Conservation (phyloP, 2,329 filamentous ascomycete species). For the Pseudogymnoascus sp. region DNA sequence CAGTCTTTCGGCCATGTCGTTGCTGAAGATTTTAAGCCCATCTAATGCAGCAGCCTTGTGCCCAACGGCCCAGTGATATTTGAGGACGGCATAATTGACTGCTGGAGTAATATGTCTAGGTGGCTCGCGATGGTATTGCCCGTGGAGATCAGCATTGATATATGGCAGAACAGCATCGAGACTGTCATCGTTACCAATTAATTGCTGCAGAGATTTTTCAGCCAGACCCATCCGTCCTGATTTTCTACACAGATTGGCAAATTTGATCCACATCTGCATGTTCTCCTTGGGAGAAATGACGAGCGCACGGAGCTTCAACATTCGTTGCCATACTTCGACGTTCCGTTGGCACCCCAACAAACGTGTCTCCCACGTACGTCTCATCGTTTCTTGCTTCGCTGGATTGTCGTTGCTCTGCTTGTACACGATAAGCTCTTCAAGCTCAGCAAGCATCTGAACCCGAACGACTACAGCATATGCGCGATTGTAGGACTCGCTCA, state of each 20-base stretch:
- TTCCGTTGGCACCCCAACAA: conserved; percentile 93
- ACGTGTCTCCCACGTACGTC: conserved; percentile 90
- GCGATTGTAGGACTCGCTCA: conserved; percentile 97
- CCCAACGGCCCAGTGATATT: conserved; percentile 89
- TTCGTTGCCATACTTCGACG: conserved; percentile 96
- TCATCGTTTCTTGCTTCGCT: conserved; percentile 84
- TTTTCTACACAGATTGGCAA: conserved; percentile 95
- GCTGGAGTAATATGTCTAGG: conserved; percentile 46
- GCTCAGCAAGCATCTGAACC: conserved; percentile 96
- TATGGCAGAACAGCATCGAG: conserved; percentile 55
- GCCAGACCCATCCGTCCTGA: conserved; percentile 89
- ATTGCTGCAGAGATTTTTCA: conserved; percentile 85
- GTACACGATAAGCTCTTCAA: conserved; percentile 96
- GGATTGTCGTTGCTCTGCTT: conserved; percentile 78
- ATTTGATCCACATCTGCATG: conserved; percentile 99
- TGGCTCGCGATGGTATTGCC: conserved; percentile 16
- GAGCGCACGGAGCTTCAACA: conserved; percentile 88
- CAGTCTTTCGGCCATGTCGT: conserved; percentile 43
- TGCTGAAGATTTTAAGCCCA: conserved; percentile 53
- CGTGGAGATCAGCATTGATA: conserved; percentile 38
- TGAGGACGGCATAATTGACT: conserved; percentile 92
- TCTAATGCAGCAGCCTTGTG: conserved; percentile 56
- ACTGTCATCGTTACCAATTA: conserved; percentile 67
- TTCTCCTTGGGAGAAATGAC: conserved; percentile 90
- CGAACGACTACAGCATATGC: conserved; percentile 97